These are phyloP conservation scores for Auricularia sp. DNA, from an alignment of 768 basidiomycete genomes.

Conservation along the genomic window DNA sequence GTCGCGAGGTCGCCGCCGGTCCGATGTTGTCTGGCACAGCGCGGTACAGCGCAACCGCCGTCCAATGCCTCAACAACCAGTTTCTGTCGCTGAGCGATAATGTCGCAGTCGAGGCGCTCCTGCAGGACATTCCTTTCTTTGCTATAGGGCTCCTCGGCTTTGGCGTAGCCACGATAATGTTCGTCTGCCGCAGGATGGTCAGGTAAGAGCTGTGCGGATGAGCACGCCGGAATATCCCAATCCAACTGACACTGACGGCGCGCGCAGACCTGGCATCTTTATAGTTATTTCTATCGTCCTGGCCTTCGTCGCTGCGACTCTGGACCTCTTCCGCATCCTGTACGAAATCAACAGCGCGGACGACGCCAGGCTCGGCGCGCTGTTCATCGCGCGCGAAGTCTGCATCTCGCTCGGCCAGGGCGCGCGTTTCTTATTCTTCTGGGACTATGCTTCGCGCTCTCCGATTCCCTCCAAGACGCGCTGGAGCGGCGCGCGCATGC, in stretches of 20 bases:
- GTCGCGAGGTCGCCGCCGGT: neutral
- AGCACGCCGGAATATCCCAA: constrained; percentile 12
- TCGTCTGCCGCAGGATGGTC: constrained; percentile 36
- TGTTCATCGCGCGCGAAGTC: constrained; percentile 49
- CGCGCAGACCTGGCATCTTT: constrained; percentile 34
- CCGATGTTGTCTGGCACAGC: constrained; percentile 3
- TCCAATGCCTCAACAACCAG: neutral
- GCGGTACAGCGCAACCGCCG: neutral
- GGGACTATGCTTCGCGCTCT: constrained; percentile 38
- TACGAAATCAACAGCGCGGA: constrained; percentile 20
- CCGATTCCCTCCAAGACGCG: constrained; percentile 26
- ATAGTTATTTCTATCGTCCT: constrained; percentile 50
- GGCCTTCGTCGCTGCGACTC: constrained; percentile 49
- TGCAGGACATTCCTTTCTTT: constrained; percentile 59
- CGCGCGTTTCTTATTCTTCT: constrained; percentile 55
- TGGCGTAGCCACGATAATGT: constrained; percentile 47
- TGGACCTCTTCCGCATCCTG: constrained; percentile 53
- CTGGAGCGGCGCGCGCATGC: constrained; percentile 47
- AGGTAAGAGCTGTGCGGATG: constrained; percentile 3
- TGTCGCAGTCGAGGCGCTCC: constrained; percentile 37
- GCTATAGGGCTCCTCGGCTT: constrained; percentile 57
- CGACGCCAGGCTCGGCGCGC: constrained; percentile 21
- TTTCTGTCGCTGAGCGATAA: constrained; percentile 1
- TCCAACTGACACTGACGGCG: neutral
- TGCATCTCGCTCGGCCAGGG: constrained; percentile 47